Conservation (phyloP, 1,284 basidiomycete genomes). For the Somion occarium region DNA sequence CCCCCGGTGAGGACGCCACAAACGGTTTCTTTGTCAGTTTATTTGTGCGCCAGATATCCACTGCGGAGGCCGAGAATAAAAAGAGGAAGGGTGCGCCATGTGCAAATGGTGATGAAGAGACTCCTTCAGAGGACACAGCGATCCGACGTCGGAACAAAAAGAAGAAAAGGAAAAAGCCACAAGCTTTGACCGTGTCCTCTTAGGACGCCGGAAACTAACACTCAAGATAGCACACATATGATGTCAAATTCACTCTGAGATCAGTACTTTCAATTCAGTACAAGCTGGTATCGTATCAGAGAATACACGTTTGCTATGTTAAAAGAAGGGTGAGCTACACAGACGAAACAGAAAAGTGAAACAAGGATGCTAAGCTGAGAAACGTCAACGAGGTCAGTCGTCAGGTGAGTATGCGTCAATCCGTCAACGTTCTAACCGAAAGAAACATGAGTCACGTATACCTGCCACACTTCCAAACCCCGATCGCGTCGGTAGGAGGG, state of each 20-base stretch:
- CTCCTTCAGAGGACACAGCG: conserved; percentile 1
- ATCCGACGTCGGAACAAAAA: conserved; percentile 13
- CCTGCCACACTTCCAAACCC: conserved; percentile 4
- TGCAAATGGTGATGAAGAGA: conserved; percentile 5
- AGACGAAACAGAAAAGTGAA: conserved; percentile 3
- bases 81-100: conserved; percentile 8
- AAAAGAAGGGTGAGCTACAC: conserved; percentile 13
- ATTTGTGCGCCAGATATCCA: conserved; percentile 44
- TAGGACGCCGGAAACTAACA: conserved; percentile 2
- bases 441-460: conserved; percentile 9
- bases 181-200: not conserved
- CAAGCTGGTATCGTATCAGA: not conserved
- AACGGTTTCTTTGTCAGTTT: conserved; percentile 96
- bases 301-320: conserved; percentile 1
- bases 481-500: not conserved
- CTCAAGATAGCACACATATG: not conserved
- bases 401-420: conserved; percentile 12
- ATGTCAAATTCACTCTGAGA: not conserved
- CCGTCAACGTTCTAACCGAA: conserved; percentile 10
- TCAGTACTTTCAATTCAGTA: not conserved
- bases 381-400: conserved; percentile 15
- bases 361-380: conserved; percentile 9
- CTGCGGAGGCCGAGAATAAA: not conserved
- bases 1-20: conserved; percentile 80
- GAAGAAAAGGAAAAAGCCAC: conserved; percentile 19